Evolutionary conservation across 768 basidiomycete genomes (phyloP).

Genomic region (Lactarius pseudohatsudake): DNA sequence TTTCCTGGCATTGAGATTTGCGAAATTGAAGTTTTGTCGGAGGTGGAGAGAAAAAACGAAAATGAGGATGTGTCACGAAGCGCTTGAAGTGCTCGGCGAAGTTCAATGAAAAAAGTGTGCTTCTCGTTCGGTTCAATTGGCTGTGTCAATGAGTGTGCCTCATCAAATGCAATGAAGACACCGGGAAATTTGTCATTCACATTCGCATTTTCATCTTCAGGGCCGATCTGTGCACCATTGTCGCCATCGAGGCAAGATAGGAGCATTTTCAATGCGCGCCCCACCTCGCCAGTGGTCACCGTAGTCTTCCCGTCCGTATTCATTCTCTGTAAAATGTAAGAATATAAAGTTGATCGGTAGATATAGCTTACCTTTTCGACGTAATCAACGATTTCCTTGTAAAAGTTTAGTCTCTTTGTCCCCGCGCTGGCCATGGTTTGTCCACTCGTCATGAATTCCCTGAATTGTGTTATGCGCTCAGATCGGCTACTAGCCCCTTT

Average conservation of each 20-base stretch:
- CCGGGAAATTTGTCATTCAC: neutral
- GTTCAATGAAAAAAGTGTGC: neutral
- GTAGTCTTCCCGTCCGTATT: neutral
- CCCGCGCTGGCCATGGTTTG: neutral
- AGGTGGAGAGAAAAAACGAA: neutral
- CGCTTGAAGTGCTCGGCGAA: neutral
- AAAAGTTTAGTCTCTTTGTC: neutral
- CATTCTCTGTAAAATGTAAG: neutral
- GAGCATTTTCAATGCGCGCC: neutral
- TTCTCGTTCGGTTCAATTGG: too few species aligned
- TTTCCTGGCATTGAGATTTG: neutral
- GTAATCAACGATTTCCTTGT: neutral
- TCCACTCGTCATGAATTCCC: neutral
- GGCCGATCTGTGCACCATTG: too few species aligned
- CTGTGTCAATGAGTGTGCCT: neutral
- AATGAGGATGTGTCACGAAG: neutral
- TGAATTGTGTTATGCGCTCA: neutral
- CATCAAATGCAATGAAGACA: conserved; percentile 8
- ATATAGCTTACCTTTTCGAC: neutral
- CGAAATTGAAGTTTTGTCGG: neutral
- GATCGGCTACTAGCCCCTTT: neutral
- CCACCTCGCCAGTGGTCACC: neutral
- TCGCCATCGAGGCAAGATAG: neutral
- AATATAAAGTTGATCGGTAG: neutral
- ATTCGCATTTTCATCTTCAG: too few species aligned